Evolutionary conservation across 2,329 filamentous ascomycete species (phyloP).

Genomic region (Cytospora schulzeri): DNA sequence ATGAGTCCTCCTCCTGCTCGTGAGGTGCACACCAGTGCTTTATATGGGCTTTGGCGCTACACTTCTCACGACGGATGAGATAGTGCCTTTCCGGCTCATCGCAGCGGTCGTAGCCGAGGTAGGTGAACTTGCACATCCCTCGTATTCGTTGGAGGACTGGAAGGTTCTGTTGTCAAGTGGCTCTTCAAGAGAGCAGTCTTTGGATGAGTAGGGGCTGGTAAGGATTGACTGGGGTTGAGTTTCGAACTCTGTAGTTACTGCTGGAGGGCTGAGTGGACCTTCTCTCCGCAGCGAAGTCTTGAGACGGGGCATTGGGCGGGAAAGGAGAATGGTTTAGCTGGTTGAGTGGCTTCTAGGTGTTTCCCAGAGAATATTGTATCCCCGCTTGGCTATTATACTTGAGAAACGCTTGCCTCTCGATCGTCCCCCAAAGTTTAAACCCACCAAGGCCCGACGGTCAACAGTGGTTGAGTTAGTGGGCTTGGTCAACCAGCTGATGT

Average conservation of each 20-base stretch:
- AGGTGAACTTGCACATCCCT: constrained; percentile 28
- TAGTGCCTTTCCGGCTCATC: constrained; percentile 29
- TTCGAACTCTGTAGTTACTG: constrained; percentile 15
- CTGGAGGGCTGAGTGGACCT: constrained; percentile 10
- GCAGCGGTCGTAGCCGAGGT: constrained; percentile 26
- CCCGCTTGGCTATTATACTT: constrained; percentile 21
- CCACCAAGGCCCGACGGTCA: background rate
- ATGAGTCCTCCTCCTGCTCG: constrained; percentile 24
- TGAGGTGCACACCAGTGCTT: constrained; percentile 27
- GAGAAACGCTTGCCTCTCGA: constrained; percentile 19
- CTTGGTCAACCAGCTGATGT: constrained; percentile 12
- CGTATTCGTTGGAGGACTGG: background rate
- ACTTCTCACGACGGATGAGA: constrained; percentile 28
- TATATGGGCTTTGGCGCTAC: constrained; percentile 24
- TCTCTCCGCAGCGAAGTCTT: constrained; percentile 22
- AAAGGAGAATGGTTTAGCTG: constrained; percentile 6
- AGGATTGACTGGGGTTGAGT: constrained; percentile 1
- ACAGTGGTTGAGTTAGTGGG: constrained; percentile 6
- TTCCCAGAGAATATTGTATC: constrained; percentile 5
- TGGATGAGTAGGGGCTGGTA: constrained; percentile 2
- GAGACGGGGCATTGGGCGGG: constrained; percentile 20
- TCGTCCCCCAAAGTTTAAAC: constrained; percentile 16
- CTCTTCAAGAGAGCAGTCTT: constrained; percentile 12
- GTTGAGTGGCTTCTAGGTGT: constrained; percentile 7
- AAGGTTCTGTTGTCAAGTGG: background rate